phyloP scores from a whole-genome alignment of 2,329 filamentous ascomycete species.

The Ophiostoma montium region DNA sequence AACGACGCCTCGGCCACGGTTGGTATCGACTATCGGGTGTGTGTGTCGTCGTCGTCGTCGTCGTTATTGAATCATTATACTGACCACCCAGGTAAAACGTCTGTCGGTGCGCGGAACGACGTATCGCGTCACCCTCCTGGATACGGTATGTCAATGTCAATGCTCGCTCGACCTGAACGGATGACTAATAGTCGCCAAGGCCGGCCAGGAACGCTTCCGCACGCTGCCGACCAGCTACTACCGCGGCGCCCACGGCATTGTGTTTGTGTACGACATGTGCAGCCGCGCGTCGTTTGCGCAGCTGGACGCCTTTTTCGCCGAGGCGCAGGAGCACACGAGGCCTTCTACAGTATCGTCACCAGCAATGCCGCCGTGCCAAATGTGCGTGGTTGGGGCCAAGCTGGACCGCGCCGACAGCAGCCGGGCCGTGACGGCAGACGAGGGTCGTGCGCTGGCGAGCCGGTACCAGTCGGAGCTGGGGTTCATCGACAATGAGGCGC shows the following conservation, averaged over 20 bases:
- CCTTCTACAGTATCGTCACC: constrained; percentile 14
- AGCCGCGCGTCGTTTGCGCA: constrained; percentile 34
- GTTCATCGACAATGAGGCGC: constrained; percentile 4
- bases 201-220: constrained; percentile 34
- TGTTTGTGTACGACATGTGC: constrained; percentile 35
- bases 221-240: constrained; percentile 37
- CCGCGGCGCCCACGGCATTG: constrained; percentile 33
- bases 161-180: no score
- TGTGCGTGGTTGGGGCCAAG: constrained; percentile 32
- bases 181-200: no score
- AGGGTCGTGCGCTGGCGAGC: constrained; percentile 32
- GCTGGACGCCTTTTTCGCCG: constrained; percentile 40
- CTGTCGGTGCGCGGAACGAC: constrained; percentile 36
- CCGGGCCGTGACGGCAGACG: constrained; percentile 31
- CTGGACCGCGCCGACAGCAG: constrained; percentile 29
- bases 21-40: constrained; percentile 45
- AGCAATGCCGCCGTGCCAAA: constrained; percentile 3
- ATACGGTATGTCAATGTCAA: no score
- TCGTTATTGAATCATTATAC: no score
- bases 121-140: constrained; percentile 38
- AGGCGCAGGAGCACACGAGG: constrained; percentile 33
- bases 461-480: constrained; percentile 24
- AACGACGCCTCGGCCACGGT: constrained; percentile 41
- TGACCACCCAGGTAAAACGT: constrained; percentile 40
- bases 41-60: no score